Base-by-base conservation (phyloP, 139 green algal species). In the Dunaliella sp. region DNA sequence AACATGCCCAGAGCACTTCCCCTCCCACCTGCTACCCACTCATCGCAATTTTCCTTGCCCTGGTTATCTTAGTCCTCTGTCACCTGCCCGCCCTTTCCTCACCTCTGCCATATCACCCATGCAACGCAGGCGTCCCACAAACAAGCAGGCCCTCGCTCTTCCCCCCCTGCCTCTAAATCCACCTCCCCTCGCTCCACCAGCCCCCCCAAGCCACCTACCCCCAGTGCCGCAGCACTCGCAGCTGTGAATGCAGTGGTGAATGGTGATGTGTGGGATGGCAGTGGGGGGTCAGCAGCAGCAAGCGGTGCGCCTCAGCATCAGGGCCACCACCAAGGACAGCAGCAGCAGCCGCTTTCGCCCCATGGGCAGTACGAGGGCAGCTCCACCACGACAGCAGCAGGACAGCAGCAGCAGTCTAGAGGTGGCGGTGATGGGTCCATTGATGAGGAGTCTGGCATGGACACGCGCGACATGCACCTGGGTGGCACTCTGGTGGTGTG, bases 401-500 rank as follows among this genome's bases (percentile, higher is more conserved):
- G n/a, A n/a, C n/a, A n/a, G n/a, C 48, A 65, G 48, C 48, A 65
- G 48, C 48, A 65, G 48, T 16, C 7, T 7, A 7, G 48, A 16
- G 74, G 30, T 22, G 74, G 74, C 21, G 74, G 74, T 80, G 74
- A 22, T 34, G 3, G 31, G 3, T 33, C 74, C 74, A 21, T 36
- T 80, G 74, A 36, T 33, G 30, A 80, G 21, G 30, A 80, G 74
- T 80, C 7, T 36, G 74, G 34, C 38, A 3, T 31, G 77, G 82
- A 89, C 35, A 72, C 77, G 1, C n/a, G 84, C 0, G 48, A 80
- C 65, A 75, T 88, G 65, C 58, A 85, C 2, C 76, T 59, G 3
- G 95, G 88, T 0, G 95, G 95, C 3, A 98, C 95, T 21, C 91
- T 98, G 65, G 90, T 98, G 36, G 93, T 98, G 31, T 96, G 93